Evolutionary conservation across 1,139 yeast species (phyloP).

Genomic region (Scheffersomyces parashehatae): DNA sequence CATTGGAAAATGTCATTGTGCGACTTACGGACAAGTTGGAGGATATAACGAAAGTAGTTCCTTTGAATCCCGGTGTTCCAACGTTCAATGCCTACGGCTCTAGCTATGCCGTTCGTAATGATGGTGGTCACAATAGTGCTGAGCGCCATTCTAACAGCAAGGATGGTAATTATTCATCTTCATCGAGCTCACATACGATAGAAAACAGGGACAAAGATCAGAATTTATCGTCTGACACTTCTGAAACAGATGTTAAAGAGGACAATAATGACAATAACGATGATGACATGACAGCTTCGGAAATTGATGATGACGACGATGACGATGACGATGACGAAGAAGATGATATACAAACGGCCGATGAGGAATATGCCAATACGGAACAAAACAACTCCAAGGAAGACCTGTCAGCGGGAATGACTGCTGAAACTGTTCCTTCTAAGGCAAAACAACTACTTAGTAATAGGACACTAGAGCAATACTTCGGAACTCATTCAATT

Average conservation of each 20-base stretch:
- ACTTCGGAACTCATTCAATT: slow-evolving; percentile 42
- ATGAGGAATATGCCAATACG: not conserved
- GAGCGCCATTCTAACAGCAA: slow-evolving; percentile 7
- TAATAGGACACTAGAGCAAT: slow-evolving; percentile 14
- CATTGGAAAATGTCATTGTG: slow-evolving; percentile 24
- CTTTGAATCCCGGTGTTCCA: not conserved
- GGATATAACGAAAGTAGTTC: slow-evolving; percentile 3
- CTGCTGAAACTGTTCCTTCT: not conserved
- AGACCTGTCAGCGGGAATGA: not conserved
- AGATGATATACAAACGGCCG: slow-evolving; percentile 1
- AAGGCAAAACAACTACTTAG: not conserved
- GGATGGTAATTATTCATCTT: not conserved
- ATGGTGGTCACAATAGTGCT: not conserved
- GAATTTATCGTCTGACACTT: not conserved
- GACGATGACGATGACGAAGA: slow-evolving; percentile 2
- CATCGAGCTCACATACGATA: not conserved
- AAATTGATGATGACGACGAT: slow-evolving; percentile 2
- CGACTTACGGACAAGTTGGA: slow-evolving; percentile 19
- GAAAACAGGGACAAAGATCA: not conserved
- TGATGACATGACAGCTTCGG: slow-evolving; percentile 2
- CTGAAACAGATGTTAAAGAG: slow-evolving; percentile 3
- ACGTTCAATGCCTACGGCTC: not conserved
- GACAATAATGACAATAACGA: slow-evolving; percentile 4
- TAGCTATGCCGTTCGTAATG: not conserved
- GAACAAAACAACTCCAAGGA: not conserved